Percentiles rank a stretch among this genome's conserved stretches.
Evolutionary conservation across 768 basidiomycete genomes (phyloP).

Genomic region (Lentinula edodes): DNA sequence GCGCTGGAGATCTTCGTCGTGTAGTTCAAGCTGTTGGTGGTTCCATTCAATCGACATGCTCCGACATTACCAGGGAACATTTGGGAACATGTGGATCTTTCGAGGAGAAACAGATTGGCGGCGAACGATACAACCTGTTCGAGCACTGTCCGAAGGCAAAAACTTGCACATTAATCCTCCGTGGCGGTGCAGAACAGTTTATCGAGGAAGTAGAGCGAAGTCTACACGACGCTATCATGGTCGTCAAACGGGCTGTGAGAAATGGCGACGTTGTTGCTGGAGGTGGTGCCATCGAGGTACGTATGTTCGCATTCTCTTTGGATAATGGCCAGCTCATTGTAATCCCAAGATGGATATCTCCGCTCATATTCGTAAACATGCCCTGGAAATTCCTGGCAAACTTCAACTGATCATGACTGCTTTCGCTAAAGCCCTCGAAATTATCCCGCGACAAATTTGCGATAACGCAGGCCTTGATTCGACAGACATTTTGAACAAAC

Average conservation of each 20-base stretch:
- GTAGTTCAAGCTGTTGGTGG: conserved; percentile 97
- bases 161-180: conserved; percentile 90
- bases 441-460: conserved; percentile 97
- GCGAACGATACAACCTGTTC: conserved; percentile 95
- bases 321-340: not conserved
- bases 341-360: conserved; percentile 86
- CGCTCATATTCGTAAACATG: conserved; percentile 86
- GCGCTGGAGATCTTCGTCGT: conserved; percentile 82
- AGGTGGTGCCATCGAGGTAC: conserved; percentile 93
- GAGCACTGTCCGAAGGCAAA: conserved; percentile 90
- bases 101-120: conserved; percentile 93
- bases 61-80: conserved; percentile 85
- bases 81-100: conserved; percentile 91
- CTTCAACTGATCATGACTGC: conserved; percentile 91
- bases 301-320: conserved; percentile 6
- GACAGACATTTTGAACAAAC: conserved; percentile 94
- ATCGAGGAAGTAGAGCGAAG: conserved; percentile 97
- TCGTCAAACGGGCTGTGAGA: conserved; percentile 95
- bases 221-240: conserved; percentile 98
- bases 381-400: conserved; percentile 92
- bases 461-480: conserved; percentile 98
- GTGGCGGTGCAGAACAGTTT: conserved; percentile 98
- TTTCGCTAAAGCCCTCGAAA: conserved; percentile 94
- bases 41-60: conserved; percentile 90
- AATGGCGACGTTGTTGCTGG: conserved; percentile 97